These are phyloP conservation scores for Phytomonas serpens DNA, from an alignment of 208 protist species.

Conservation along the genomic window DNA sequence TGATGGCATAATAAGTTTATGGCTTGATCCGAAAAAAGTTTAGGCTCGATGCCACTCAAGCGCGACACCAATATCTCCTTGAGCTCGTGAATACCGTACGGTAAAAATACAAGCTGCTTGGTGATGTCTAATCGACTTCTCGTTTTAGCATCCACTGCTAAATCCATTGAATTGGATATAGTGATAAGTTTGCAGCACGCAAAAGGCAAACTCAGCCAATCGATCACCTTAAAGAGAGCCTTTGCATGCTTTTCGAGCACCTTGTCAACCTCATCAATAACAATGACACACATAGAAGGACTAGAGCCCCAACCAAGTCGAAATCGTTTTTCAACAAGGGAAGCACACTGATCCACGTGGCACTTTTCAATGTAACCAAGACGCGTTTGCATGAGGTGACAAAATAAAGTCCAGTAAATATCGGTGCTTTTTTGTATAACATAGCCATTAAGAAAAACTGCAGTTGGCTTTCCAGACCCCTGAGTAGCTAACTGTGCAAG, in stretches of 20 bases:
- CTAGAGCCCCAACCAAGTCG: conserved; percentile 48
- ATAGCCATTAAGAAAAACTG: conserved; percentile 86
- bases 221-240: conserved; percentile 74
- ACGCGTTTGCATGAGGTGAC: conserved; percentile 56
- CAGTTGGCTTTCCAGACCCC: conserved; percentile 35
- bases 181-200: conserved; percentile 81
- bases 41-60: conserved; percentile 48
- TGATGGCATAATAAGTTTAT: conserved; percentile 77
- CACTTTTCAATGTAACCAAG: conserved; percentile 44
- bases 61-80: conserved; percentile 61
- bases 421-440: conserved; percentile 82
- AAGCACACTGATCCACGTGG: conserved; percentile 48
- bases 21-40: conserved; percentile 73
- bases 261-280: conserved; percentile 89
- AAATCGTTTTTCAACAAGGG: conserved; percentile 75
- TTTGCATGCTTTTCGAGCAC: conserved; percentile 73
- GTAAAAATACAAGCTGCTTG: conserved; percentile 74
- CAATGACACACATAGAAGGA: conserved; percentile 57
- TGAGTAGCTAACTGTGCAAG: conserved; percentile 39
- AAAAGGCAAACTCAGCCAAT: conserved; percentile 79
- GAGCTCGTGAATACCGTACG: conserved; percentile 69
- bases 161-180: conserved; percentile 86
- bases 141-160: conserved; percentile 78
- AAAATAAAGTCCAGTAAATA: conserved; percentile 82
- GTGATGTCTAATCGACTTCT: conserved; percentile 72